A percentile compares a stretch with the other conserved stretches of the same genome.
These are phyloP conservation scores for Lasiodiplodia hormozganensis DNA, from an alignment of 2,329 filamentous ascomycete genomes.

Conservation along the genomic window DNA sequence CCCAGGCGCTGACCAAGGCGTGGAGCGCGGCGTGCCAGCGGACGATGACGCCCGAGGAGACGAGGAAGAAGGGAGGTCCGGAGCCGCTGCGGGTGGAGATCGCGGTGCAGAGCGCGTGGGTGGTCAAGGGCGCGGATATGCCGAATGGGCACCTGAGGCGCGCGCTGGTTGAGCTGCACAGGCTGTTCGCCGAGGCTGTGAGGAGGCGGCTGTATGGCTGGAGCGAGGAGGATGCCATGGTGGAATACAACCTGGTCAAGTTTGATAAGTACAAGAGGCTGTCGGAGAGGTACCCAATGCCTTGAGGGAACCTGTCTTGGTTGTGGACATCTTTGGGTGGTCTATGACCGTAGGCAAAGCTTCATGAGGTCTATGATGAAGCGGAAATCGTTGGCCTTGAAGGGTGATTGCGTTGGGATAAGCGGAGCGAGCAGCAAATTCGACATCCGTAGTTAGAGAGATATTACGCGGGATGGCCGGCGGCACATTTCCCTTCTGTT, in stretches of 20 bases:
- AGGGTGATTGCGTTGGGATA: background rate
- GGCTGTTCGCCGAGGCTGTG: slow-evolving; percentile 40
- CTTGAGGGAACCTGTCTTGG: background rate
- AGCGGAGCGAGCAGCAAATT: background rate
- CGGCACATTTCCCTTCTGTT: background rate
- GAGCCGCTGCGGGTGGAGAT: slow-evolving; percentile 2
- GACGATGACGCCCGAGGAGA: background rate
- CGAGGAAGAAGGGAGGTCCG: background rate
- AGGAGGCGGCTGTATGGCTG: slow-evolving; percentile 37
- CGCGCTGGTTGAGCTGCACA: slow-evolving; percentile 36
- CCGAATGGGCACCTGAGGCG: slow-evolving; percentile 32
- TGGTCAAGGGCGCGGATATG: background rate
- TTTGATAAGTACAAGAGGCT: slow-evolving; percentile 5
- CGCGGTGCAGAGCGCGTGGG: background rate
- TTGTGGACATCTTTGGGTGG: background rate
- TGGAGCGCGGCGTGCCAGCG: background rate
- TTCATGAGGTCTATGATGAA: background rate
- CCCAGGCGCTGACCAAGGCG: background rate
- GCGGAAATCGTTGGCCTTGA: background rate
- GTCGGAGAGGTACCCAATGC: background rate
- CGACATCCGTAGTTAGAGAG: background rate
- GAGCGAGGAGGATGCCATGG: slow-evolving; percentile 40
- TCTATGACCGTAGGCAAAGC: background rate
- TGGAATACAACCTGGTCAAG: slow-evolving; percentile 32
- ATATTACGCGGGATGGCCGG: background rate